Percentiles rank a stretch among this genome's conserved stretches.
These are phyloP conservation scores for Gyrodon lividus DNA, from an alignment of 768 basidiomycete species.

Conservation along the genomic window DNA sequence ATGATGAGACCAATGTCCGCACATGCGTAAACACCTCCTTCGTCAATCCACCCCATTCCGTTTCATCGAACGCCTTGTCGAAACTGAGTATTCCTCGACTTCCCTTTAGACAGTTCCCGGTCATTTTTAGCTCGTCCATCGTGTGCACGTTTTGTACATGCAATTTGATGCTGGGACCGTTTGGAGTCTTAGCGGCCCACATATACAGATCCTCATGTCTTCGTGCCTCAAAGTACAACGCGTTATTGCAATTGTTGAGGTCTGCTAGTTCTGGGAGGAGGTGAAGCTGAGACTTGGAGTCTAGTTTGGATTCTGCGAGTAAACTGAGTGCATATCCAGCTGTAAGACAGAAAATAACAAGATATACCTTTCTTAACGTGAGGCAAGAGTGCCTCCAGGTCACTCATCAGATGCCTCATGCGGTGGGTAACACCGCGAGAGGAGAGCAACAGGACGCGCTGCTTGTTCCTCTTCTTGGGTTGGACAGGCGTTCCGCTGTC, in stretches of 20 bases:
- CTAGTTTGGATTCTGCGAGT: slow-evolving; percentile 86
- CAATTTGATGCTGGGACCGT: slow-evolving; percentile 95
- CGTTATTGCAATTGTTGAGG: slow-evolving; percentile 96
- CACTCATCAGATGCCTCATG: slow-evolving; percentile 97
- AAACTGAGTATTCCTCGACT: slow-evolving; percentile 91
- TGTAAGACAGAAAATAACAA: not conserved
- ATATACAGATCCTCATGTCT: slow-evolving; percentile 94
- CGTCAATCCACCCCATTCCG: slow-evolving; percentile 79
- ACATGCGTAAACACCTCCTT: slow-evolving; percentile 96
- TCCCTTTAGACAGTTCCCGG: slow-evolving; percentile 97
- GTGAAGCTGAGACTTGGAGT: slow-evolving; percentile 91
- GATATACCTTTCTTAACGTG: slow-evolving; percentile 92
- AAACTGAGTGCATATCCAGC: not conserved
- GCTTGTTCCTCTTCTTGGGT: slow-evolving; percentile 81
- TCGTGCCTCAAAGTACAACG: slow-evolving; percentile 95
- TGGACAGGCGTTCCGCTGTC: slow-evolving; percentile 44
- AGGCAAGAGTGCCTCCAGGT: slow-evolving; percentile 84
- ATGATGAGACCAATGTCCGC: slow-evolving; percentile 28
- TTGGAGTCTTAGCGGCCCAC: slow-evolving; percentile 96
- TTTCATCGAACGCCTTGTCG: slow-evolving; percentile 85
- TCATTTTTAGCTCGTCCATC: slow-evolving; percentile 99
- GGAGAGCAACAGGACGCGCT: slow-evolving; percentile 88
- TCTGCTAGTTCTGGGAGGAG: slow-evolving; percentile 96
- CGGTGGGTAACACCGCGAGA: slow-evolving; percentile 94
- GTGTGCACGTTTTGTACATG: slow-evolving; percentile 99